Conservation (phyloP, 805 yeast genomes). For the Starmera caribaea region DNA sequence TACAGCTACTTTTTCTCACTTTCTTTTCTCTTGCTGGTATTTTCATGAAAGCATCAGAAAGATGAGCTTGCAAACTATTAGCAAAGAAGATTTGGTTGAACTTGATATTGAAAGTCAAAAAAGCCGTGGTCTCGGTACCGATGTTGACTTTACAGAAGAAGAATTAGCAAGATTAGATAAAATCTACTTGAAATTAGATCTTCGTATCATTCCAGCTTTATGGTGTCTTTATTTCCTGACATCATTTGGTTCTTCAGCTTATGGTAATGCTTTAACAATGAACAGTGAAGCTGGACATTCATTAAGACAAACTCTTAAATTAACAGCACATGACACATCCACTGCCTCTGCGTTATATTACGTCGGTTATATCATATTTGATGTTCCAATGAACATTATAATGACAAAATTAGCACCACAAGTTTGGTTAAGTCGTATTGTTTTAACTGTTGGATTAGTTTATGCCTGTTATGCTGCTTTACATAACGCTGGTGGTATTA, state of each 20-base stretch:
- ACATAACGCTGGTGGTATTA: slow-evolving; percentile 45
- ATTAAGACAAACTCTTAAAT: slow-evolving; percentile 36
- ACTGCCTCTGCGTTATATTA: slow-evolving; percentile 74
- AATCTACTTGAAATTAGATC: slow-evolving; percentile 54
- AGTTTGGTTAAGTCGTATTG: slow-evolving; percentile 74
- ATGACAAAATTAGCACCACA: slow-evolving; percentile 85
- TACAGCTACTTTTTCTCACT: too few species aligned
- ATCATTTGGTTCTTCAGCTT: slow-evolving; percentile 69
- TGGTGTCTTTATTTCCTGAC: slow-evolving; percentile 75
- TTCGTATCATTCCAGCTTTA: slow-evolving; percentile 69
- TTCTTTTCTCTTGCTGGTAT: too few species aligned
- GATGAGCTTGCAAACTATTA: too few species aligned
- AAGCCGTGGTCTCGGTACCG: too few species aligned
- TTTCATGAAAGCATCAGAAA: too few species aligned
- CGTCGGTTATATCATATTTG: slow-evolving; percentile 78
- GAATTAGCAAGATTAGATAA: slow-evolving; percentile 33
- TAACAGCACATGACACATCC: slow-evolving; percentile 49
- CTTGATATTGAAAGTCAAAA: too few species aligned
- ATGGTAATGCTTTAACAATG: slow-evolving; percentile 78
- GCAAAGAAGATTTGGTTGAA: too few species aligned
- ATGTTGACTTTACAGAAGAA: slow-evolving; percentile 13
- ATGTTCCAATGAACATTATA: slow-evolving; percentile 77
- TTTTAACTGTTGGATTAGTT: slow-evolving; percentile 67
- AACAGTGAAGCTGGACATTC: slow-evolving; percentile 55
- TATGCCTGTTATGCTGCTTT: slow-evolving; percentile 66